phyloP scores from a whole-genome alignment of 768 basidiomycete genomes.

The Scleroderma citrinum region DNA sequence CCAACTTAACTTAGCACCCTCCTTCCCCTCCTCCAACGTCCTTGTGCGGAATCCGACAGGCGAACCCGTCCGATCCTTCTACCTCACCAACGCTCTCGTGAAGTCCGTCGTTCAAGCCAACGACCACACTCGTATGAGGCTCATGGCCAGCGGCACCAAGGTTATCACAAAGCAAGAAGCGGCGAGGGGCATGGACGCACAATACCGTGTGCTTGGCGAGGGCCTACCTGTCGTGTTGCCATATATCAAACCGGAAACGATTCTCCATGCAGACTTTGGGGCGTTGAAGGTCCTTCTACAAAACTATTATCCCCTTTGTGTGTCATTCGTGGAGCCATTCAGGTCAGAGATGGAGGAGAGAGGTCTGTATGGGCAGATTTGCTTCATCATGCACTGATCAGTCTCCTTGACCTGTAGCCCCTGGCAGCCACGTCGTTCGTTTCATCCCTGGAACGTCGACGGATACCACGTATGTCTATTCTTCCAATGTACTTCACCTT shows the following conservation, averaged over 20 bases:
- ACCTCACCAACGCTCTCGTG: conserved; percentile 82
- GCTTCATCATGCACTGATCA: neutral
- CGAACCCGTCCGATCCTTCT: conserved; percentile 71
- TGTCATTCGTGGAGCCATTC: conserved; percentile 60
- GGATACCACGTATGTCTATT: conserved; percentile 46
- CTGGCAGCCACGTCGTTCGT: conserved; percentile 68
- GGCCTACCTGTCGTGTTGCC: conserved; percentile 82
- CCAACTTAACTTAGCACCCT: conserved; percentile 59
- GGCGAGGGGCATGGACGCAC: conserved; percentile 48
- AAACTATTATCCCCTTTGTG: conserved; percentile 74
- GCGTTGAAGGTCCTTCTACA: conserved; percentile 64
- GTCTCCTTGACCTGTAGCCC: conserved; percentile 31
- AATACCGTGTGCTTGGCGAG: conserved; percentile 79
- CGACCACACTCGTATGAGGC: conserved; percentile 75
- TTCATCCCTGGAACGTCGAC: conserved; percentile 52
- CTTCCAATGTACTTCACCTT: neutral
- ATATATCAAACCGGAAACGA: conserved; percentile 58
- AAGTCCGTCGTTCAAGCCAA: conserved; percentile 77
- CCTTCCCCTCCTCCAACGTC: conserved; percentile 71
- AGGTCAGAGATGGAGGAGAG: conserved; percentile 42
- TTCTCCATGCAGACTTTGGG: conserved; percentile 52
- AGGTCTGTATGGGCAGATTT: conserved; percentile 35
- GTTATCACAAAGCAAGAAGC: conserved; percentile 88
- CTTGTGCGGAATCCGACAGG: conserved; percentile 84
- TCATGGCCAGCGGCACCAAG: conserved; percentile 92